Base-by-base conservation (phyloP, 306 rosid species). In the Astragalus membranaceus region DNA sequence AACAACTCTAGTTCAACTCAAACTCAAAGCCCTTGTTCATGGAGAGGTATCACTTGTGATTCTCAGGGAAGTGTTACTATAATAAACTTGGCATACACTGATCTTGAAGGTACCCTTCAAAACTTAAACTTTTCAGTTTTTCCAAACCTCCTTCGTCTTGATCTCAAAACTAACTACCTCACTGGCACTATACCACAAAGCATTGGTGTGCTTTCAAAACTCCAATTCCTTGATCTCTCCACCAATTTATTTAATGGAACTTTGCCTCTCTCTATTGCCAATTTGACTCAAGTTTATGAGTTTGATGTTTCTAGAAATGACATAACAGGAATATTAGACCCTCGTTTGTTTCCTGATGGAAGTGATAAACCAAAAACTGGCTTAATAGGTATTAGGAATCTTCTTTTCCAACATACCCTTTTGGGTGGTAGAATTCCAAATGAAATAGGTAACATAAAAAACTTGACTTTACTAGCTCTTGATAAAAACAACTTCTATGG, bases 251-350 rank as follows among this genome's bases (percentile, higher is more conserved):
- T 87, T 49, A 81, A 74, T 43, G 83, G 83, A 7, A 66, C 84
- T 4, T 30, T 87, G 2, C 92, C 92, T 69, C 81, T 84, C 61
- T 87, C 92, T 43, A 66, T 84, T 0, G 67, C 92, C 9, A 84
- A 87, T 49, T 74, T 87, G 50, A 87, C 89, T 10, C 72, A 73
- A 10, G 84, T 84, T 48, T 57, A 23, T 15, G 89, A 85, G 74
- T 89, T 87, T 30, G 92, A 85, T 62, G 66, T 80, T 6, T 87
- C 92, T 0, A 72, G 86, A 42, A 87, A 87, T 77, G 12, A 70
- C 10, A 69, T 87, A 10, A 35, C 77, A 0, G 89, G 92, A 9
- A 51, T 47, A 33, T 44, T 87, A 46, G 89, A 87, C 47, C 77
- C 69, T 29, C 67, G 55, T 12, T 53, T 87, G 7, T 87, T 87